phyloP scores from a whole-genome alignment of 2,329 filamentous ascomycete species.

The Penicillium nordicum region DNA sequence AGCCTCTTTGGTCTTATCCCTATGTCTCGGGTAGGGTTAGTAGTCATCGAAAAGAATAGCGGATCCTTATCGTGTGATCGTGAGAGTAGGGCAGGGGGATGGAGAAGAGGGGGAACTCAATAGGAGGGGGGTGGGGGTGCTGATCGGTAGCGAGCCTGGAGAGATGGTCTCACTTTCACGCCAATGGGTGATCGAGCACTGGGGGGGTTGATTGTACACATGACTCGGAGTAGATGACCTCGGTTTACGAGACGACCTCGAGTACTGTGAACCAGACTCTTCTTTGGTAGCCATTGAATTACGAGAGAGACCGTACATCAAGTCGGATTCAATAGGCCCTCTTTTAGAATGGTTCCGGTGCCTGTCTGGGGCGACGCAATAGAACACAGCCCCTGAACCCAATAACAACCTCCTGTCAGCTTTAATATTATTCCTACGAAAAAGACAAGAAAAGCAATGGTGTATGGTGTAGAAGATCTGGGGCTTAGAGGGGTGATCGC shows the following conservation, averaged over 20 bases:
- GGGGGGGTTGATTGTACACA: not conserved
- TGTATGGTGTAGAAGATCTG: not conserved
- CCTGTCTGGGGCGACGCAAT: not conserved
- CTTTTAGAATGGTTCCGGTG: not conserved
- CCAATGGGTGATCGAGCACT: not conserved
- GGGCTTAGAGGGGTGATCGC: not conserved
- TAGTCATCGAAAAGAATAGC: not conserved
- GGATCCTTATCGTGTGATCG: not conserved
- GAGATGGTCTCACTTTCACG: not conserved
- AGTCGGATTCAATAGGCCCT: not conserved
- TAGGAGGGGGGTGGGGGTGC: not conserved
- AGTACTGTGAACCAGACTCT: not conserved
- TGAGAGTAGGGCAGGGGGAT: not conserved
- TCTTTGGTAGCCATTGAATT: not conserved
- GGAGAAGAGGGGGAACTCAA: not conserved
- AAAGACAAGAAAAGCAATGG: not conserved
- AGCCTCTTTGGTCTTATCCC: not conserved
- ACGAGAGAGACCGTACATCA: not conserved
- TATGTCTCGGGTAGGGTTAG: not conserved
- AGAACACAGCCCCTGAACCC: not conserved
- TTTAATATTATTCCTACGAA: not conserved
- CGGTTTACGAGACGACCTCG: not conserved
- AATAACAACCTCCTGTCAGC: not conserved
- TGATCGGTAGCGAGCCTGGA: not conserved
- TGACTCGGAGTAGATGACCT: not conserved